A percentile compares a stretch with the other conserved stretches of the same genome.
These are phyloP conservation scores for Monilinia laxa DNA, from an alignment of 2,329 filamentous ascomycete genomes.

Conservation along the genomic window DNA sequence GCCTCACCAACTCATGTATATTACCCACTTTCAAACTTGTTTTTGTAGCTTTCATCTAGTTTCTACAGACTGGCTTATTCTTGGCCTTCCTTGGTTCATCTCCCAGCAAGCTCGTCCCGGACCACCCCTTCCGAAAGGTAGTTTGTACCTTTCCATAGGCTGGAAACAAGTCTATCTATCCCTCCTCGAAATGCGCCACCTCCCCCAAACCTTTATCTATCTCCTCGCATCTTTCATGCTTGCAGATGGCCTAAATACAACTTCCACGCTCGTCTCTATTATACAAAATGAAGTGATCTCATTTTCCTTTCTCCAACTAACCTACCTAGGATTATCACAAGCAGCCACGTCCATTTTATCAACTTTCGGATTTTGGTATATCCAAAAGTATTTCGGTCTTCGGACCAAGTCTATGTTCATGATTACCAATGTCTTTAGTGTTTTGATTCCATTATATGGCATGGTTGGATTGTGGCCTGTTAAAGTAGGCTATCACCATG, in stretches of 20 bases:
- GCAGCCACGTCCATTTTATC: constrained; percentile 43
- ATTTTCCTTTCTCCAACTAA: constrained; percentile 46
- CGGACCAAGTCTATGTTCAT: constrained; percentile 46
- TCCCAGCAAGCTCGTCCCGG: constrained; percentile 45
- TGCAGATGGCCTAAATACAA: constrained; percentile 46
- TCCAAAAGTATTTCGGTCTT: constrained; percentile 45
- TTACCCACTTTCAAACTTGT: constrained; percentile 14
- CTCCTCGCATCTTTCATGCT: constrained; percentile 46
- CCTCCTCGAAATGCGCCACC: constrained; percentile 41
- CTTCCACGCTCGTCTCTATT: constrained; percentile 43
- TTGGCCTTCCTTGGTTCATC: constrained; percentile 47
- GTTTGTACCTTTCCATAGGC: constrained; percentile 44
- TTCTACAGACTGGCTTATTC: constrained; percentile 43
- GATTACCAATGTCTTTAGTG: constrained; percentile 44
- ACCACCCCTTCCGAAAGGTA: constrained; percentile 44
- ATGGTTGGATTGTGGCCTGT: constrained; percentile 45
- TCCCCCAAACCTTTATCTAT: constrained; percentile 46
- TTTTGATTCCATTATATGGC: constrained; percentile 46
- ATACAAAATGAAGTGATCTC: constrained; percentile 45
- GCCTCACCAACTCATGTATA: constrained; percentile 45
- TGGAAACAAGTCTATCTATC: constrained; percentile 46
- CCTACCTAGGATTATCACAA: constrained; percentile 45
- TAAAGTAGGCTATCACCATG: constrained; percentile 44
- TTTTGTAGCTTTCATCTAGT: neutral
- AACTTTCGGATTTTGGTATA: constrained; percentile 46